A percentile compares a stretch with the other conserved stretches of the same genome.
Conservation (phyloP, 306 rosid genomes). For the Acmispon strigosus region DNA sequence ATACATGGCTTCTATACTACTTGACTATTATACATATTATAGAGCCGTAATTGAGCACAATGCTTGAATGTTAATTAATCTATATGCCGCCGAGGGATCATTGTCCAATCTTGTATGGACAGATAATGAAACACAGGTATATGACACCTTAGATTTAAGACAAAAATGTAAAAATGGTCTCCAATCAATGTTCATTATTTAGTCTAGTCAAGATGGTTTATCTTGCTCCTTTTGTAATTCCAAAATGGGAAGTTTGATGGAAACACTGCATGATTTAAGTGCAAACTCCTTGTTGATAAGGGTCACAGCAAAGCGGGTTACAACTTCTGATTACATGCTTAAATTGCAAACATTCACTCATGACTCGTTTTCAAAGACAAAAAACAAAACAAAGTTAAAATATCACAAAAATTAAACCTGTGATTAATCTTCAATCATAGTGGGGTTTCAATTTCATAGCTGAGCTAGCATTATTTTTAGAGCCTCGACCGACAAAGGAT, state of each 20-base stretch:
- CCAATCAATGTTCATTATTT: constrained; percentile 48
- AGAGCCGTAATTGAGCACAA: constrained; percentile 16
- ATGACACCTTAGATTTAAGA: constrained; percentile 6
- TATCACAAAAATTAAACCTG: neutral
- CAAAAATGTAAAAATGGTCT: constrained; percentile 13
- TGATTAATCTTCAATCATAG: neutral
- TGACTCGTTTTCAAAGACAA: neutral
- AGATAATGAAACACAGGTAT: constrained; percentile 13
- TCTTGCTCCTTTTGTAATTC: constrained; percentile 36
- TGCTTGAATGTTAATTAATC: neutral
- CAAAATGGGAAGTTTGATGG: constrained; percentile 44
- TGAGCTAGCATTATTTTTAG: constrained; percentile 1
- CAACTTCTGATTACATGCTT: constrained; percentile 32
- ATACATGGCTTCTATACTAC: neutral
- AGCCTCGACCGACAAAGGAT: constrained; percentile 59
- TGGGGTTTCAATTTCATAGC: neutral
- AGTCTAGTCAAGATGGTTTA: constrained; percentile 63
- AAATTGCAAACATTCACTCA: constrained; percentile 17
- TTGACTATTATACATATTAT: neutral
- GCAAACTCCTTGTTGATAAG: constrained; percentile 28
- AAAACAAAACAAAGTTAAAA: neutral
- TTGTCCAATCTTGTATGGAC: constrained; percentile 25
- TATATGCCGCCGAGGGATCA: constrained; percentile 4
- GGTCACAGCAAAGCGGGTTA: constrained; percentile 20
- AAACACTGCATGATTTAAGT: constrained; percentile 35